Base-by-base conservation (phyloP, 2,329 filamentous ascomycete species). In the Fusarium pseudonygamai region DNA sequence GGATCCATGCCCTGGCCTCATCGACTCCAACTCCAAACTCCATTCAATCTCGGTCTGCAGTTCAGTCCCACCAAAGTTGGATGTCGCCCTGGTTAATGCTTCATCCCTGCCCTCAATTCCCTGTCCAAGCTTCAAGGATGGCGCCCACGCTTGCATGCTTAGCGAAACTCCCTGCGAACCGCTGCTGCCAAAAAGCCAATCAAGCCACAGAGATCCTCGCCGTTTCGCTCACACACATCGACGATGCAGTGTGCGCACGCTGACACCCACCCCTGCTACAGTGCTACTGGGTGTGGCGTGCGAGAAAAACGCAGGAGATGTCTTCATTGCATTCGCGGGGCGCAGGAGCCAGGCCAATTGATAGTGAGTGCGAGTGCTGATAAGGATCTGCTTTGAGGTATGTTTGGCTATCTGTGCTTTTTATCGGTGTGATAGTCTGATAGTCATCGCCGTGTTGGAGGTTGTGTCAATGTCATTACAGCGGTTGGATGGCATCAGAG, bases 11-110 rank as follows among this genome's bases (percentile, higher is more conserved):
- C 28, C 37, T 8, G 50, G 34, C 20, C 32, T 39, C 34, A n/a
- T 37, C 32, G 43, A 55, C 47, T 65, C 59, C 62, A 66, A 50
- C 43, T 64, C 61, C 55, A 57, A 42, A 39, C 62, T 64, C 39
- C 46, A 45, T 70, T 73, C 69, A 75, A 76, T 76, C 74, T 76
- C 73, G 66, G 71, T 69, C 71, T 71, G 55, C 56, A 63, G 68
- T 63, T 71, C 18, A 39, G 60, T 45, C 30, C 59, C 50, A 61
- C 58, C 57, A 62, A 71, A 50, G 56, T 39, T 52, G 65, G 45
- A 32, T 62, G 60, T 50, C 45, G 50, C 65, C 63, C 62, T 72
- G 52, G 32, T 55, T 63, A 46, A 34, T 69, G 52, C 39, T 30
- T 65, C 63, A 57, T 62, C 65, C 73, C 32, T 45, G 26, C 30